Base-by-base conservation (phyloP, 768 basidiomycete genomes). In the Rickenella mellea region DNA sequence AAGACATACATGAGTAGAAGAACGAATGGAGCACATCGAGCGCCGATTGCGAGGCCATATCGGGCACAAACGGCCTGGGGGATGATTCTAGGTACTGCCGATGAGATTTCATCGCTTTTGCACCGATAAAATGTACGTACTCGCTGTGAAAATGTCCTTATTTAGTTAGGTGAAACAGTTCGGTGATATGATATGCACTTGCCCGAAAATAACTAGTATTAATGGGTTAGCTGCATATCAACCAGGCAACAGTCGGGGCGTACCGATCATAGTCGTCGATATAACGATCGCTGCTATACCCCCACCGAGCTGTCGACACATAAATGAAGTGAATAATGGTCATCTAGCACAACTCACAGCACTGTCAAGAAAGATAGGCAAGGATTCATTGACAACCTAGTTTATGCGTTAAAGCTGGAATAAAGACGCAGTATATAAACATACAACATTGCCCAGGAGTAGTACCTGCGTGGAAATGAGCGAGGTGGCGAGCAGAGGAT, bases 361-460 rank as follows among this genome's bases (percentile, higher is more conserved):
- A 49, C 76, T 78, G 52, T 88, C 83, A 36, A 88, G 61, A 57
- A 88, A 88, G 32, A 89, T 86, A 27, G 84, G 84, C 43, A 90
- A 71, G 61, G 81, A 82, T 56, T 88, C 86, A 48, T 89, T 89
- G 42, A 88, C 66, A 44, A 88, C 75, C 85, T 86, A 12, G 15
- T 17, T 9, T 7, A 36, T 3, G 19, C 9, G 33, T 15, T 10
- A 15, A 6, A 12, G 20, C 39, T 35, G 7, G 12, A 44, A 31
- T 12, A 49, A 47, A 10, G 20, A 17, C 14, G 2, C 8, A 42
- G 27, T 25, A 20, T 27, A 20, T 12, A 33, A 15, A 61, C 83
- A 43, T 53, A 85, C 83, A 45, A 96, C 92, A 57, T 97, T 96
- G 43, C 84, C 77, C 1, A 97, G 68, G 2, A 98, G 71, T 2